A percentile compares a stretch with the other conserved stretches of the same genome.
phyloP scores from a whole-genome alignment of 768 basidiomycete species.

The Russula sp. region DNA sequence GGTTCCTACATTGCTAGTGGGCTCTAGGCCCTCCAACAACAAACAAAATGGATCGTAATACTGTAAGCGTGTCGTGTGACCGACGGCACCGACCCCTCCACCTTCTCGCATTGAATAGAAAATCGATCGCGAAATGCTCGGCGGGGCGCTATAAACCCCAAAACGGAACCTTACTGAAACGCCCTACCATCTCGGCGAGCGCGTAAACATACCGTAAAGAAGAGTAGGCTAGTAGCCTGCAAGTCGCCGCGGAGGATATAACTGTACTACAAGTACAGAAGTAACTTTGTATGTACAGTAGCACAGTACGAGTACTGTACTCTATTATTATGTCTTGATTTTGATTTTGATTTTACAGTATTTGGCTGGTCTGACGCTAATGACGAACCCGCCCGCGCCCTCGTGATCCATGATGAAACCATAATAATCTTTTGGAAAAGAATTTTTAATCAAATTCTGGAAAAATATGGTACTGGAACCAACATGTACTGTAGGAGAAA shows the following conservation, averaged over 20 bases:
- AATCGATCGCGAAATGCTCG: not conserved
- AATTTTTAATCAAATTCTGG: too few species aligned
- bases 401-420: not conserved
- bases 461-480: not conserved
- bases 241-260: not conserved
- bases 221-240: not conserved
- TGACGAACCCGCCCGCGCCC: not conserved
- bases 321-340: not conserved
- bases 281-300: too few species aligned
- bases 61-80: not conserved
- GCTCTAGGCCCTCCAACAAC: not conserved
- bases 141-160: not conserved
- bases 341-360: not conserved
- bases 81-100: too few species aligned
- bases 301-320: not conserved
- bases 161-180: not conserved
- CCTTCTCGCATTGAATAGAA: too few species aligned
- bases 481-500: not conserved
- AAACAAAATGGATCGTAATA: not conserved
- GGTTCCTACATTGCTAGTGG: not conserved
- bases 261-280: too few species aligned
- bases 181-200: not conserved
- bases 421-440: too few species aligned
- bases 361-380: not conserved
- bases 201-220: not conserved